Evolutionary conservation across 2,329 filamentous ascomycete species (phyloP).

Genomic region (Monilinia fructigena): DNA sequence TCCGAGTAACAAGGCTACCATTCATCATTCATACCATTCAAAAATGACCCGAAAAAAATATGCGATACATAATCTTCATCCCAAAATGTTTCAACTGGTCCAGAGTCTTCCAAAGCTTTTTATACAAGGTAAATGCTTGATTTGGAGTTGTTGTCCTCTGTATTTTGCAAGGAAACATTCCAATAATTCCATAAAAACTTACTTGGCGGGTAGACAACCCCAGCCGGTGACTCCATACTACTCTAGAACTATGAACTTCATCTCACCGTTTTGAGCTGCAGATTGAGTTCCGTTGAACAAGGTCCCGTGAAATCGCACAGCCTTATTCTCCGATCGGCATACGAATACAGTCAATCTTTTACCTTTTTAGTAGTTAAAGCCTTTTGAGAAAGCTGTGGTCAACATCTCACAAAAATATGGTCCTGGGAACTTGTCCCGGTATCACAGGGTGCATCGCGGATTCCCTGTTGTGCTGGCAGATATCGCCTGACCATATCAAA

Average conservation of each 20-base stretch:
- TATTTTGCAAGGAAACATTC: conserved; percentile 1
- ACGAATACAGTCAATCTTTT: conserved; percentile 20
- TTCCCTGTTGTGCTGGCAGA: conserved; percentile 20
- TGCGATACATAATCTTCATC: conserved; percentile 15
- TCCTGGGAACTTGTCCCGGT: conserved; percentile 16
- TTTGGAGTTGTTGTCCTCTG: neutral
- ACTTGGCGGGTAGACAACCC: neutral
- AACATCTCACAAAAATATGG: conserved; percentile 20
- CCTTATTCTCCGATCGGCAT: conserved; percentile 24
- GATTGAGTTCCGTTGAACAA: conserved; percentile 11
- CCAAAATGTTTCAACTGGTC: conserved; percentile 1
- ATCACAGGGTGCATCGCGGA: conserved; percentile 17
- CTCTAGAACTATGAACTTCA: conserved; percentile 13
- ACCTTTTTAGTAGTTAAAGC: conserved; percentile 18
- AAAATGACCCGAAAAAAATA: conserved; percentile 8
- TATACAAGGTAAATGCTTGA: conserved; percentile 13
- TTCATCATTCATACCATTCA: neutral
- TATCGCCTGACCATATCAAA: conserved; percentile 26
- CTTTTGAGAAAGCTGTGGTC: conserved; percentile 17
- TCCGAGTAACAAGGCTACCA: conserved; percentile 19
- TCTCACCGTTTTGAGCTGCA: conserved; percentile 3
- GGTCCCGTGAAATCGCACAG: conserved; percentile 21
- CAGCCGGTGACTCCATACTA: neutral
- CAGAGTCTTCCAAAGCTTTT: conserved; percentile 1
- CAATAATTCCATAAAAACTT: neutral